These are phyloP conservation scores for Podaxis sp. DNA, from an alignment of 768 basidiomycete genomes.

Conservation along the genomic window DNA sequence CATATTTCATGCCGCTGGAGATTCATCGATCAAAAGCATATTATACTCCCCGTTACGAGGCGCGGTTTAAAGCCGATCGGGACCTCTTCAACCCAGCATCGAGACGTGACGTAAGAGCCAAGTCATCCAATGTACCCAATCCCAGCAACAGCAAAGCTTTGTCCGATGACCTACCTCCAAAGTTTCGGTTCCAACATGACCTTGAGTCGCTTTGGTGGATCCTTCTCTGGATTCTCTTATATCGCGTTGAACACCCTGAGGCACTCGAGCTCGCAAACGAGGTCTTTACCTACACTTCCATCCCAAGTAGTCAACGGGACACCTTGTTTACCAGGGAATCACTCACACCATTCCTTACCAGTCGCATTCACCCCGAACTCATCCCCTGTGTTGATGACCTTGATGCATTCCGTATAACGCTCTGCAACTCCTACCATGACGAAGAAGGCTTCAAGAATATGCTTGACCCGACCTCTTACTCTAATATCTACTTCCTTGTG, in stretches of 20 bases:
- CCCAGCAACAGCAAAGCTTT: no score
- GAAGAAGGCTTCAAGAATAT: neutral
- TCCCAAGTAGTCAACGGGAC: neutral
- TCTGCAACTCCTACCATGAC: neutral
- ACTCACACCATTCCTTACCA: neutral
- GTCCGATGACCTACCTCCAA: neutral
- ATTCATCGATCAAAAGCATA: neutral
- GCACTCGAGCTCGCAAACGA: neutral
- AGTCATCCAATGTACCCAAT: no score
- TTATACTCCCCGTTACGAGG: neutral
- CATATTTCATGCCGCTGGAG: neutral
- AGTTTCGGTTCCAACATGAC: slow-evolving; percentile 7
- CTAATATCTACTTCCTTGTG: neutral
- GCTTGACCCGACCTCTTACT: neutral
- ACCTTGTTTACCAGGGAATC: neutral
- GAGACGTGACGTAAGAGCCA: neutral
- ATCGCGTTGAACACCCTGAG: neutral
- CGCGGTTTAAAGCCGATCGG: neutral
- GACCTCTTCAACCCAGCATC: neutral
- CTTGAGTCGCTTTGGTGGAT: slow-evolving; percentile 14
- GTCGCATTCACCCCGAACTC: neutral
- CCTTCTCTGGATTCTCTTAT: neutral
- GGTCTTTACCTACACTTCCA: neutral
- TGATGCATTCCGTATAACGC: neutral
- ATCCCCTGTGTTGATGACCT: neutral